Percentiles rank a stretch among this genome's conserved stretches.
These are phyloP conservation scores for Atalantia buxifolia DNA, from an alignment of 345 rosid species.

Conservation along the genomic window DNA sequence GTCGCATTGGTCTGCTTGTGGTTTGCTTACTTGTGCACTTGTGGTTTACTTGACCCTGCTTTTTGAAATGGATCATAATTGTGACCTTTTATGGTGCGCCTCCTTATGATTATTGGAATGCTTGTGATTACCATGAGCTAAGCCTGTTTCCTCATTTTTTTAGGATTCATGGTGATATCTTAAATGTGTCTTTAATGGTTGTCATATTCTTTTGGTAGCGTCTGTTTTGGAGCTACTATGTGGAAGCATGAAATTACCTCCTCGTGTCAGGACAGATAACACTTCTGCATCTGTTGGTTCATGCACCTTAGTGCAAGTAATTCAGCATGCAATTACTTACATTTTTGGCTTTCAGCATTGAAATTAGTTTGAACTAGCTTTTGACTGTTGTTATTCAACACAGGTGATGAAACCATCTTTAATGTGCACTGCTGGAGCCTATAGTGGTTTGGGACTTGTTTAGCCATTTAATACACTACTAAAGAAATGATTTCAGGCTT, in stretches of 20 bases:
- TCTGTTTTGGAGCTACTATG: neutral
- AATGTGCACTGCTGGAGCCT: neutral
- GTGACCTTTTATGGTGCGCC: neutral
- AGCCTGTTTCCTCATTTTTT: neutral
- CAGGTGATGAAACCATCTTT: constrained; percentile 1
- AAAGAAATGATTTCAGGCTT: neutral
- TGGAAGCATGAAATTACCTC: neutral
- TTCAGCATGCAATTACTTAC: neutral
- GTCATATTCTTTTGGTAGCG: neutral
- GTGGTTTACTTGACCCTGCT: neutral
- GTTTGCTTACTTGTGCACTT: neutral
- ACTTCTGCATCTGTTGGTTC: neutral
- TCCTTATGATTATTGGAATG: neutral
- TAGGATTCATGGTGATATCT: neutral
- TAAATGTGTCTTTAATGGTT: neutral
- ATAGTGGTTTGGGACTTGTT: neutral
- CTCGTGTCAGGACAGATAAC: neutral
- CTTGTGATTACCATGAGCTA: neutral
- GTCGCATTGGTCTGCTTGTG: neutral
- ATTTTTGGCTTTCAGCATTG: neutral
- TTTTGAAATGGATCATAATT: neutral
- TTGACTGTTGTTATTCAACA: constrained; percentile 1
- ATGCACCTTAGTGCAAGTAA: neutral
- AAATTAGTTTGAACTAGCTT: neutral
- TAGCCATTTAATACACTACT: neutral